Conservation (phyloP, 73 alveolate species). For the Blepharisma japonicum region DNA sequence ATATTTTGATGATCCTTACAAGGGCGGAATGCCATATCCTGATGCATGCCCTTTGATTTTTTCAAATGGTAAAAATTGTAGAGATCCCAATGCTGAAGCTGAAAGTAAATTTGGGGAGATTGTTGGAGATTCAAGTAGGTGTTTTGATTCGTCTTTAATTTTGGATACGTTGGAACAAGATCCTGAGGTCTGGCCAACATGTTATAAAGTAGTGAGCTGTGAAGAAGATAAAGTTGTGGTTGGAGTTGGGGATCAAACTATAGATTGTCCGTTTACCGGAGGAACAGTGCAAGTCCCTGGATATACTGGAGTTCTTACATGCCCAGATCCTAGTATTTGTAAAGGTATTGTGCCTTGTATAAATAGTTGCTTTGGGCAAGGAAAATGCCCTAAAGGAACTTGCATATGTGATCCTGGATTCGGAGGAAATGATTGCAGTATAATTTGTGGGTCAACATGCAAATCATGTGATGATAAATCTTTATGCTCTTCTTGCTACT, state of each 20-base stretch:
- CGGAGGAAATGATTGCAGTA: too few relatives aligned
- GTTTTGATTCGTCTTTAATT: not conserved
- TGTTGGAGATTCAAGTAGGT: not conserved
- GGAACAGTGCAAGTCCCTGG: not conserved
- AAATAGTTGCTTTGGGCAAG: not conserved
- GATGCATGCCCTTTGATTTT: not conserved
- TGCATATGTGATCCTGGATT: too few relatives aligned
- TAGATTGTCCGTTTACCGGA: slow-evolving; percentile 16
- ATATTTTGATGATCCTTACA: not conserved
- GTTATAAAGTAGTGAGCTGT: slow-evolving; percentile 7
- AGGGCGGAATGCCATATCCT: slow-evolving; percentile 9
- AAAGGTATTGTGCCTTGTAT: not conserved
- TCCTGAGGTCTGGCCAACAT: not conserved
- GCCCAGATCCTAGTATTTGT: not conserved
- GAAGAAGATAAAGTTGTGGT: not conserved
- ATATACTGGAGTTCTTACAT: slow-evolving; percentile 1
- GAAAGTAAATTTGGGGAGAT: not conserved
- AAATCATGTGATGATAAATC: too few relatives aligned
- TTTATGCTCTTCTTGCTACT: too few relatives aligned
- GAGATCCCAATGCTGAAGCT: too few relatives aligned
- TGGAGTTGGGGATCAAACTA: not conserved
- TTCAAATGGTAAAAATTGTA: too few relatives aligned
- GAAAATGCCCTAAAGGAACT: not conserved
- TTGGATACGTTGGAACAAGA: not conserved
- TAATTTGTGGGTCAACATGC: too few relatives aligned